Base-by-base conservation (phyloP, 2,329 filamentous ascomycete genomes). In the Zalaria obscura region DNA sequence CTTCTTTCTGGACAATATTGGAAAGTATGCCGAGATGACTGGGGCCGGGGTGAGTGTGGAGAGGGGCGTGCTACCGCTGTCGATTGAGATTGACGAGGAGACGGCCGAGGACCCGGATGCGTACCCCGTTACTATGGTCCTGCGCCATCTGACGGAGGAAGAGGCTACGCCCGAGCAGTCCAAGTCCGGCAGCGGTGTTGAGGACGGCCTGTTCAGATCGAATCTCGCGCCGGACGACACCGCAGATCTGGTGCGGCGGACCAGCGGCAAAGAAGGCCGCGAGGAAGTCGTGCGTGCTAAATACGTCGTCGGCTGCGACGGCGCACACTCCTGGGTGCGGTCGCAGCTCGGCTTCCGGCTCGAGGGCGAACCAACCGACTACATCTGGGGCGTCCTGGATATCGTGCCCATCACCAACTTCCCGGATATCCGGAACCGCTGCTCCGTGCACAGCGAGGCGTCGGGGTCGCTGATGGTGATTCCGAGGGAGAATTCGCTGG, bases 381-480 rank as follows among this genome's bases (percentile, higher is more conserved):
- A 39, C 32, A 41, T 41, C 9, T 49, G 48, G 48, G 48, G 48
- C 9, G 48, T 50, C 11, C 40, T 50, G 42, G 43, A 45, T 31
- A 34, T 43, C 25, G 25, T 45, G 9, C 38, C 43, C 9, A 27
- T 41, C 18, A 47, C 42, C 3, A 40, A 40, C 25, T 42, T 50
- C 39, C 7, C 29, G 0, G 64, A 89, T 55, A 83, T 88, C 52
- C 44, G 56, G 27, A 47, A 58, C 18, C 56, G 55, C 42, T 54
- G 52, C 6, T 50, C 52, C 4, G 58, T 60, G 45, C 82, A 85
- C 57, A 84, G 80, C 4, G 52, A 56, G 62, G 69, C 75, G 36
- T 68, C 80, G 44, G 82, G 83, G 2, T 85, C 81, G n/a, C 78
- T 87, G 53, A 83, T 88, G 76, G 78, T 88, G 4, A 87, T 88